A percentile compares a stretch with the other conserved stretches of the same genome.
Conservation (phyloP, 495 filamentous ascomycete genomes). For the Penicillium ucsense region DNA sequence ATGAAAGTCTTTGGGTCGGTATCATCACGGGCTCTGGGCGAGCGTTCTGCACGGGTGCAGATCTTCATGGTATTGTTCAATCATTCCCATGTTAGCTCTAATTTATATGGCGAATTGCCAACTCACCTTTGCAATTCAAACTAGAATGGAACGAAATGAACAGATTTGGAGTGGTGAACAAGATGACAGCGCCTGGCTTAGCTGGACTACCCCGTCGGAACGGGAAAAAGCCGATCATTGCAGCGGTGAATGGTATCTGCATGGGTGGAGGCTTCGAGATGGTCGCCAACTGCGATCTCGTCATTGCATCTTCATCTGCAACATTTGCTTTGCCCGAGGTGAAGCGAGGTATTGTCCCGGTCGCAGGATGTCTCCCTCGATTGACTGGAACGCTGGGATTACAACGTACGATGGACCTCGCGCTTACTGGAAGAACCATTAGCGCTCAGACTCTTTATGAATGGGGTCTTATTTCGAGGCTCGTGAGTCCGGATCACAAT, state of each 20-base stretch:
- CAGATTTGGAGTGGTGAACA: constrained; percentile 25
- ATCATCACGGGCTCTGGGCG: constrained; percentile 47
- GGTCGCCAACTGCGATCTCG: constrained; percentile 59
- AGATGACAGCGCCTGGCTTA: constrained; percentile 40
- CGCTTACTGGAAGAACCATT: constrained; percentile 51
- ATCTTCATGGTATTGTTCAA: constrained; percentile 39
- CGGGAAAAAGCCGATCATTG: constrained; percentile 53
- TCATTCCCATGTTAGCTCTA: too few relatives aligned
- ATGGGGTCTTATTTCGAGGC: constrained; percentile 54
- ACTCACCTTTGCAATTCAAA: too few relatives aligned
- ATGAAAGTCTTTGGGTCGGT: constrained; percentile 41
- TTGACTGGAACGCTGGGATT: constrained; percentile 57
- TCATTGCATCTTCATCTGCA: constrained; percentile 46
- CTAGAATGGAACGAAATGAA: constrained; percentile 34
- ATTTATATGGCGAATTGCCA: too few relatives aligned
- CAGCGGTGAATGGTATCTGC: constrained; percentile 66
- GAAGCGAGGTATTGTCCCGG: constrained; percentile 56
- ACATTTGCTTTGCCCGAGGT: constrained; percentile 60
- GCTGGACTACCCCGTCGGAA: constrained; percentile 44
- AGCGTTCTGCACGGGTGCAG: constrained; percentile 49
- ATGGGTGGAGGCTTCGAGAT: constrained; percentile 71
- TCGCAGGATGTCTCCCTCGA: constrained; percentile 63
- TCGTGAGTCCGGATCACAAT: constrained; percentile 20
- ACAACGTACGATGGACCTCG: constrained; percentile 64
- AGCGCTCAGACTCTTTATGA: constrained; percentile 45